Base-by-base conservation (phyloP, 257 asterid genomes). In the Solanum tacnaense region DNA sequence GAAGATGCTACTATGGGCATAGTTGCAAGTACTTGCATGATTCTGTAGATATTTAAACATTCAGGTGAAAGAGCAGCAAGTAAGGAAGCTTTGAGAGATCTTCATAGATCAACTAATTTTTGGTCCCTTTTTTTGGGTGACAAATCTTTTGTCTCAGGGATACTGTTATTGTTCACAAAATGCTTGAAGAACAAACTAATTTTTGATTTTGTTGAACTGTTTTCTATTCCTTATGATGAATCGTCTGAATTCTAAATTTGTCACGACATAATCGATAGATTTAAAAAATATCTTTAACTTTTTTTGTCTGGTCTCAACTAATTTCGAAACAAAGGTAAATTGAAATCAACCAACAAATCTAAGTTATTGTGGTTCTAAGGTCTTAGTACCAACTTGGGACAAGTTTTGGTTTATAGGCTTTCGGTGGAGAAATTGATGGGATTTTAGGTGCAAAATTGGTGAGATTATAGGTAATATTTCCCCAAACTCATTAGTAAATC, bases 1-100 rank as follows among this genome's bases (percentile, higher is more conserved):
- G 99, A 86, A 92, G 92, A 88, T 95, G 98, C 84, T 31, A 89
- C 52, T 96, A 84, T 91, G 98, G 98, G 71, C 92, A 92, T 31
- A 93, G 89, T 76, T 95, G 99, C 92, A 94, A 76, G 91, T 90
- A 85, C 85, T 87, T 84, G 86, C 99, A 96, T 87, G 70, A 31
- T 82, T 82, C 44, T 31, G 44, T 46, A 49, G 70, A 31, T 49
- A 49, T 29, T 27, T 79, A 79, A 79, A 16, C 85, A 79, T 27
- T 79, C 84, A 44, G 20, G 85, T 79, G 39, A 78, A 78, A 76
- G 35, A 39, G 35, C 13, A 76, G 84, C 23, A 6, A 41, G 35
- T 39, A 39, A 38, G 20, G 0, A 11, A 67, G 62, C 84, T 76
- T n/a, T 36, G 56, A 9, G 11, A 38, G 58, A 12, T 38, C 23